Base-by-base conservation (phyloP, 2,329 filamentous ascomycete species). In the Biscogniauxia mediterranea region DNA sequence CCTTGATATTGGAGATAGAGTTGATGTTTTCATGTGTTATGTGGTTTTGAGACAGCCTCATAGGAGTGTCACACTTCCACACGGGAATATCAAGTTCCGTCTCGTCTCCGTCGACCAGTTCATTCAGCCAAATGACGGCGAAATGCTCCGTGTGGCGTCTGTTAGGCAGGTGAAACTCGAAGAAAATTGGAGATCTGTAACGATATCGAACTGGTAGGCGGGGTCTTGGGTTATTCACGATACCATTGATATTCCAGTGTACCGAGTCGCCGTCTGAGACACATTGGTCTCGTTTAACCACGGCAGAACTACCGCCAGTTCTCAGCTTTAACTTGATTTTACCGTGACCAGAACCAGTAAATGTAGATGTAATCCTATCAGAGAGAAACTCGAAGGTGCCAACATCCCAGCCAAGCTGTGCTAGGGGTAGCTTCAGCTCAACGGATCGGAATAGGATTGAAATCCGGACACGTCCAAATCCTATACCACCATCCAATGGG, bases 401-500 rank as follows among this genome's bases (percentile, higher is more conserved):
- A 52, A 98, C 91, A 63, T 97, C 92, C 91, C 94, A 98, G 9
- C 94, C 93, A 4, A 97, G 84, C 76, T 97, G 90, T 50, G 88
- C 80, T 0, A 90, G 90, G n/a, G 93, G 93, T 1, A 98, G 81
- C 53, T 87, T 87, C 57, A 94, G 89, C 74, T 97, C 93, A 52
- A 97, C 86, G 26, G 91, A 93, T 26, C 94, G 89, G 85, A 97
- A 97, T 2, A 98, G 83, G 2, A 98, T 77, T 0, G 92, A 96
- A 67, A 99, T 90, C 50, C 93, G 89, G 62, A 96, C 84, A 7
- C 94, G 89, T 49, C 95, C 95, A 66, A 95, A 98, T 0, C 95
- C 91, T 64, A 98, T 89, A 11, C 95, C 95, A 21, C 94, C 95
- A 71, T 97, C 93, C 0, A 99, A 83, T n/a, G 95, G 94, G 74